Evolutionary conservation across 768 basidiomycete species (phyloP).

Genomic region (Scleroderma citrinum): DNA sequence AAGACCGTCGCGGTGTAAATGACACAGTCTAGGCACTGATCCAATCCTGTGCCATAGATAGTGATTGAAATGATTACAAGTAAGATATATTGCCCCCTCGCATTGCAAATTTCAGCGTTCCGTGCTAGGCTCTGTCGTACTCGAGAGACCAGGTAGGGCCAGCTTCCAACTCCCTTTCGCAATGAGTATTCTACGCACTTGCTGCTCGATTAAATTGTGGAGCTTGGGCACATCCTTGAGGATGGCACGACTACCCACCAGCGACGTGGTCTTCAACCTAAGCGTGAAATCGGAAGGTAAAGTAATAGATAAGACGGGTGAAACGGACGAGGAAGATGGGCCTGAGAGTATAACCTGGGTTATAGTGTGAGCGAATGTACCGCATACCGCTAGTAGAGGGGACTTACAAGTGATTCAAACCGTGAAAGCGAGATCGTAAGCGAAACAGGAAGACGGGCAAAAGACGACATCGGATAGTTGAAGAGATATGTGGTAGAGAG

Average conservation of each 20-base stretch:
- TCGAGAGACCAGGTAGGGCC: constrained; percentile 57
- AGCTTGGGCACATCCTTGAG: constrained; percentile 96
- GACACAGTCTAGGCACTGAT: too few relatives aligned
- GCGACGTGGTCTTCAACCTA: constrained; percentile 79
- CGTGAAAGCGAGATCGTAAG: constrained; percentile 72
- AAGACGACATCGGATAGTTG: constrained; percentile 79
- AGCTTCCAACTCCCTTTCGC: constrained; percentile 61
- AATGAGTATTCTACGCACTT: constrained; percentile 64
- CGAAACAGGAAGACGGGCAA: constrained; percentile 78
- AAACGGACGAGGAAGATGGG: constrained; percentile 45
- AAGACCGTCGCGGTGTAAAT: too few relatives aligned
- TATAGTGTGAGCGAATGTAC: constrained; percentile 4
- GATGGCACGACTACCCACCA: constrained; percentile 96
- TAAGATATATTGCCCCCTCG: constrained; percentile 31
- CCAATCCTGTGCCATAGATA: too few relatives aligned
- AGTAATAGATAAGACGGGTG: constrained; percentile 62
- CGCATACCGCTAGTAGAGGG: neutral
- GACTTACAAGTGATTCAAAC: constrained; percentile 61
- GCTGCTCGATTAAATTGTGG: constrained; percentile 87
- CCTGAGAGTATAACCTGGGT: constrained; percentile 57
- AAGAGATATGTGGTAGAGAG: constrained; percentile 77
- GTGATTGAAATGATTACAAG: too few relatives aligned
- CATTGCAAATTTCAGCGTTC: constrained; percentile 11
- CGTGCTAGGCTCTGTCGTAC: constrained; percentile 17
- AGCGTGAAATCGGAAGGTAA: constrained; percentile 85